Evolutionary conservation across 129 eudicot genomes (phyloP), one percentile per base, ranked within the genome.

Genomic region (Flaveria linearis): DNA sequence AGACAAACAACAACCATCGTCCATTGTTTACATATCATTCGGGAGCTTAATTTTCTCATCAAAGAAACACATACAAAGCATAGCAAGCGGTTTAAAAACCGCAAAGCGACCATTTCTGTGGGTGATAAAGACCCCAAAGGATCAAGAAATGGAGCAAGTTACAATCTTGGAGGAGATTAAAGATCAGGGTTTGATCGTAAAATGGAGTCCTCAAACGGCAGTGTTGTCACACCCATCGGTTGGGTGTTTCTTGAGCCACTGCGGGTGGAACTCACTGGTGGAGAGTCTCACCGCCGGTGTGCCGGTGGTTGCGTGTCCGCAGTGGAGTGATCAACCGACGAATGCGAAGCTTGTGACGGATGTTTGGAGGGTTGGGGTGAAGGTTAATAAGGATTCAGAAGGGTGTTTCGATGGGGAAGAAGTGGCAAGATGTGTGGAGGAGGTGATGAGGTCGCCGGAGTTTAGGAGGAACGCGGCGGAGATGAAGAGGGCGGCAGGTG

Each of bases 321-420:
- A 76, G 30, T 84, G 88, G 91, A 76, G 70, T 7, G 88, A 87
- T 47, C 88, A 87, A 83, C 87, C 86, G 49, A 84, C 91, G 14
- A 84, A 81, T 46, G 84, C 91, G 7, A 81, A 81, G 82, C 82
- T 86, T n/a, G 43, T 84, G 22, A 73, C 69, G 3, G 85, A 84
- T 26, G 78, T 81, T 56, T 81, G 81, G 33, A 15, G 8, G 0
- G 57, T 78, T 2, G 88, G 91, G 8, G 88, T 87, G 55, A 81
- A 86, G 69, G 5, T 84, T 1, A 25, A 63, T 12, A 36, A 33
- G 71, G 46, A 73, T 9, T 14, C 75, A 13, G 81, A 81, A 10
- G 82, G 75, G 22, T 10, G 15, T 18, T 36, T 84, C 25, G n/a
- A 11, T 0, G 60, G 86, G n/a, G 86, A 82, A 11, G 88, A 82